These are phyloP conservation scores for Fusarium sp. DNA, from an alignment of 2,329 filamentous ascomycete species.

Conservation along the genomic window DNA sequence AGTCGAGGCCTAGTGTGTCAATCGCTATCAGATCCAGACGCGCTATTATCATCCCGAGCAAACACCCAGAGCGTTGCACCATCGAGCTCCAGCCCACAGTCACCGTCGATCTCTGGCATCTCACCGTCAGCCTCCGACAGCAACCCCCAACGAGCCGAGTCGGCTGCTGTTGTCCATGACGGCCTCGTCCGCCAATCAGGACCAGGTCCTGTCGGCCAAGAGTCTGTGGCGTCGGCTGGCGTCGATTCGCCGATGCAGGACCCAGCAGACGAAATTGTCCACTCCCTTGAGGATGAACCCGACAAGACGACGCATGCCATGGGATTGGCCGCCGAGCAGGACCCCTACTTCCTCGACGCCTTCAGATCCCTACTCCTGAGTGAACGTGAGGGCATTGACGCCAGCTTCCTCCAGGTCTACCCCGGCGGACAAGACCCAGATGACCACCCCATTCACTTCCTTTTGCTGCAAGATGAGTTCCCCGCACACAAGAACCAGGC, in stretches of 20 bases:
- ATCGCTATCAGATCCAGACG: constrained; percentile 44
- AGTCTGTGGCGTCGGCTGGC: not conserved
- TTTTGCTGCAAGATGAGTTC: constrained; percentile 58
- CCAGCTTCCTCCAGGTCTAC: constrained; percentile 58
- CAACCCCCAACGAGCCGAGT: constrained; percentile 16
- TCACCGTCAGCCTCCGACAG: constrained; percentile 28
- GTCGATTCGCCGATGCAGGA: constrained; percentile 20
- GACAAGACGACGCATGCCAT: constrained; percentile 59
- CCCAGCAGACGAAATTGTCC: constrained; percentile 26
- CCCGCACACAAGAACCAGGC: constrained; percentile 56
- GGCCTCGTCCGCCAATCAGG: constrained; percentile 35
- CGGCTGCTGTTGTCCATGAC: constrained; percentile 43
- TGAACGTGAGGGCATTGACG: constrained; percentile 57
- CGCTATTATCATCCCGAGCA: constrained; percentile 8
- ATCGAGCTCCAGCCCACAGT: constrained; percentile 24
- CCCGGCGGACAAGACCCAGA: constrained; percentile 49
- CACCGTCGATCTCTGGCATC: constrained; percentile 21
- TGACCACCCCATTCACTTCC: constrained; percentile 59
- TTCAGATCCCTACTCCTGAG: constrained; percentile 61
- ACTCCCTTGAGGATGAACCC: constrained; percentile 57
- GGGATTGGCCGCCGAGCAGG: constrained; percentile 59
- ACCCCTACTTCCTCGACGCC: constrained; percentile 59
- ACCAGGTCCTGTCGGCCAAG: not conserved
- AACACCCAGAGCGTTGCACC: constrained; percentile 7
- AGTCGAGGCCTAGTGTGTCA: constrained; percentile 49